phyloP scores from a whole-genome alignment of 2,329 filamentous ascomycete genomes.

The Sporothrix brunneoviolacea region DNA sequence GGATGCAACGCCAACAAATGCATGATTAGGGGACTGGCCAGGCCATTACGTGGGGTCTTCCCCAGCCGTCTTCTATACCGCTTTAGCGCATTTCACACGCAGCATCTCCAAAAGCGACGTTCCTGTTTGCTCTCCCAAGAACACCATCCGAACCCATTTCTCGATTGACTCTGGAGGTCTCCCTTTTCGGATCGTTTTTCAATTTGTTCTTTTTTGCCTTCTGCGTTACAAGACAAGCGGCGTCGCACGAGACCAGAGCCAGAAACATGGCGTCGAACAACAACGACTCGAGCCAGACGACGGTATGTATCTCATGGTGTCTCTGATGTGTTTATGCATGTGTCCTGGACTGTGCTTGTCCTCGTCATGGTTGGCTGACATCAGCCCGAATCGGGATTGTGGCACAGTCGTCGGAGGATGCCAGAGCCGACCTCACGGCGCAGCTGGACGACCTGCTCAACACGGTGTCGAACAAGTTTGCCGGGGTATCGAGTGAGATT shows the following conservation, averaged over 20 bases:
- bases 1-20: no score
- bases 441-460: slow-evolving; percentile 85
- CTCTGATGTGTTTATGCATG: no score
- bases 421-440: slow-evolving; percentile 60
- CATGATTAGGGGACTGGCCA: no score
- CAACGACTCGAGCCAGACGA: slow-evolving; percentile 31
- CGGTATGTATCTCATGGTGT: slow-evolving; percentile 25
- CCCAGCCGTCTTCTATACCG: no score
- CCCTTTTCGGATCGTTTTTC: no score
- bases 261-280: slow-evolving; percentile 32
- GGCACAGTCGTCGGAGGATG: slow-evolving; percentile 35
- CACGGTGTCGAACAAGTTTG: slow-evolving; percentile 78
- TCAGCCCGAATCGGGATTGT: no score
- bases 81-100: no score
- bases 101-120: neutral
- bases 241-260: neutral
- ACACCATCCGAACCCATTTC: no score
- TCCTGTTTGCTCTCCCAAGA: neutral
- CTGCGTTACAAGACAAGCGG: no score
- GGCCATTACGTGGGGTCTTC: no score
- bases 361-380: neutral
- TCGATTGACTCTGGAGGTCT: no score
- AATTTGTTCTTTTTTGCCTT: no score
- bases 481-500: slow-evolving; percentile 75
- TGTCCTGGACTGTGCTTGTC: neutral